These are phyloP conservation scores for Fusarium sp. DNA, from an alignment of 2,329 filamentous ascomycete genomes.

Conservation along the genomic window DNA sequence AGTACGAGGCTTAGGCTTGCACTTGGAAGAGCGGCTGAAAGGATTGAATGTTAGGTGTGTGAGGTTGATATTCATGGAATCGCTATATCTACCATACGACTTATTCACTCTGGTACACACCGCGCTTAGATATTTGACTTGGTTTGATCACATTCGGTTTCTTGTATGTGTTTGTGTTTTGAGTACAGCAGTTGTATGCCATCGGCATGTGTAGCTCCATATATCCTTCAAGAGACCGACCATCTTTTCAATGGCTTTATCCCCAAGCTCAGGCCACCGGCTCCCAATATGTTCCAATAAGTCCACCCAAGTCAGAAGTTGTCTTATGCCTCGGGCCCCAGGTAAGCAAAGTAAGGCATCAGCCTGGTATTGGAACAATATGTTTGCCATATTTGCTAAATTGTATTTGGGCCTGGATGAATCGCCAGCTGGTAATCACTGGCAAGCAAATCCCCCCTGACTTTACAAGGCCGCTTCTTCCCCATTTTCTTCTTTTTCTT, in stretches of 20 bases:
- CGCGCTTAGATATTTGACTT: constrained; percentile 10
- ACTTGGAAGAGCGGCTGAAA: not conserved
- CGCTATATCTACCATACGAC: not conserved
- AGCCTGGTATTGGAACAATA: not conserved
- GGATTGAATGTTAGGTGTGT: not conserved
- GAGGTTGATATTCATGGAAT: not conserved
- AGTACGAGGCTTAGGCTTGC: constrained; percentile 29
- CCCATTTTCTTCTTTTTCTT: not conserved
- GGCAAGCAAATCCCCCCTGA: not conserved
- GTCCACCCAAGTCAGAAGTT: not conserved
- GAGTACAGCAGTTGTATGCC: not conserved
- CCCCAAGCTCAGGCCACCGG: not conserved
- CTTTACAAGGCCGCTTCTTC: not conserved
- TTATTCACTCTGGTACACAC: not conserved
- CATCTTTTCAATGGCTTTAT: not conserved
- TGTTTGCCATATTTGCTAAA: not conserved
- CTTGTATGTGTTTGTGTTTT: not conserved
- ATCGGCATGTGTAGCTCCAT: not conserved
- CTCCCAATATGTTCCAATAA: not conserved
- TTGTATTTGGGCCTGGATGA: not conserved
- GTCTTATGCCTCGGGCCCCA: not conserved
- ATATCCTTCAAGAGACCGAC: not conserved
- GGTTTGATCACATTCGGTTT: constrained; percentile 3
- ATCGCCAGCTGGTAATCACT: not conserved
- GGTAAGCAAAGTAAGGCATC: not conserved